Percentiles rank a stretch among this genome's conserved stretches.
These are phyloP conservation scores for Eucalyptus polyanthemos DNA, from an alignment of 345 rosid species.

Conservation along the genomic window DNA sequence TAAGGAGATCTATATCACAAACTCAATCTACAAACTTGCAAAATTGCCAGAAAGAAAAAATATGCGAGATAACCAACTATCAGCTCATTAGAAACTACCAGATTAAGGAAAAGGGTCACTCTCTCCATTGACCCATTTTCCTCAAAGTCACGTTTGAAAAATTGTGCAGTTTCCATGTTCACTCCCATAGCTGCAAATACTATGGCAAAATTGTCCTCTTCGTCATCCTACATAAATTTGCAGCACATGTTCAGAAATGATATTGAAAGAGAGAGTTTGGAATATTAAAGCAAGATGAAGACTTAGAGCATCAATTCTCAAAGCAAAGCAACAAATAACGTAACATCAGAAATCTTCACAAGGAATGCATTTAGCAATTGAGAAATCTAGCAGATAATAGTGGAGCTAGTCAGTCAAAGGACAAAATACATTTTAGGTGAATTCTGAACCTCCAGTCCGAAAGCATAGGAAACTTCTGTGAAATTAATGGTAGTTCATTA, in stretches of 20 bases:
- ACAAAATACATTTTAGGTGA: background rate
- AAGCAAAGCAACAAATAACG: background rate
- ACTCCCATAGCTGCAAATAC: slow-evolving; percentile 99
- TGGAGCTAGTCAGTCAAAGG: background rate
- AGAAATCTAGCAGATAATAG: background rate
- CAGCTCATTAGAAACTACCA: slow-evolving; percentile 23
- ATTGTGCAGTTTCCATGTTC: slow-evolving; percentile 97
- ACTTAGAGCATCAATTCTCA: background rate
- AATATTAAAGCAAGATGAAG: background rate
- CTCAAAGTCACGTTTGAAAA: slow-evolving; percentile 96
- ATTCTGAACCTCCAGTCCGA: background rate
- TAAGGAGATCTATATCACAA: background rate
- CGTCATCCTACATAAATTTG: slow-evolving; percentile 38
- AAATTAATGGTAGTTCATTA: background rate
- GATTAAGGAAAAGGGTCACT: slow-evolving; percentile 84
- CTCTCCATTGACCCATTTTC: slow-evolving; percentile 99
- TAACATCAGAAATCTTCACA: background rate
- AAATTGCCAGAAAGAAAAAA: background rate
- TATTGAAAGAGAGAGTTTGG: background rate
- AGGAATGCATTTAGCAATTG: background rate
- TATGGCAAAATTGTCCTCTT: slow-evolving; percentile 94
- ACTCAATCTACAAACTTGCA: background rate
- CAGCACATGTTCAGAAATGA: background rate
- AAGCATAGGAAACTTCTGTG: background rate
- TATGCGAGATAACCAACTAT: background rate